Percentiles rank a stretch among this genome's conserved stretches.
phyloP scores from a whole-genome alignment of 192 early-diverging fungal species.

The Coemansia sp. region DNA sequence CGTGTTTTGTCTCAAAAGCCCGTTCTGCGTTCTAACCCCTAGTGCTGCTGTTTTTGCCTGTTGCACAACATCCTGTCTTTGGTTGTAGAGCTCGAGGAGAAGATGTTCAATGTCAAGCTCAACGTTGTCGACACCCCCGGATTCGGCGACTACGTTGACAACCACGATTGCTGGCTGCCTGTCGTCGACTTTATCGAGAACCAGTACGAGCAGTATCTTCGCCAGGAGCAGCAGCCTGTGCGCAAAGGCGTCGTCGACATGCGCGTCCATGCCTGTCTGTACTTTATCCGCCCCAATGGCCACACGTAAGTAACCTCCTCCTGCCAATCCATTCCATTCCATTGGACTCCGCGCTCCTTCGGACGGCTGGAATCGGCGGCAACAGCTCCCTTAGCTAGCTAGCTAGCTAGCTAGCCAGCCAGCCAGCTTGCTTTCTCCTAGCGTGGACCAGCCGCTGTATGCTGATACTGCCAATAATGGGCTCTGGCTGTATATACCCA shows the following conservation, averaged over 20 bases:
- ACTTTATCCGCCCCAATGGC: conserved; percentile 98
- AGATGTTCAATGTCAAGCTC: conserved; percentile 95
- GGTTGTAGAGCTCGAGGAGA: conserved; percentile 86
- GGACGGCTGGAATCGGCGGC: too few relatives aligned
- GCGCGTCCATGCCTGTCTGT: conserved; percentile 96
- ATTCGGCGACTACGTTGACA: conserved; percentile 90
- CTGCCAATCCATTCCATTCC: too few relatives aligned
- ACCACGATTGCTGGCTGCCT: conserved; percentile 96
- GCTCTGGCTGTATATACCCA: not conserved
- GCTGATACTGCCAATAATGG: not conserved
- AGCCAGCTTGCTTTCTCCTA: too few relatives aligned
- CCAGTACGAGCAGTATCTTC: conserved; percentile 94
- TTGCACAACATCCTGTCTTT: conserved; percentile 8
- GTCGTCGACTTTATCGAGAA: conserved; percentile 98
- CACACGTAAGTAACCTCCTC: conserved; percentile 67
- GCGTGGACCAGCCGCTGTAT: not conserved
- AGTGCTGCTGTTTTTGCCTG: not conserved
- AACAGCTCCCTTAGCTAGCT: too few relatives aligned
- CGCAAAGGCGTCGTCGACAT: conserved; percentile 88
- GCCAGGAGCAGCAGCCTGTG: conserved; percentile 84
- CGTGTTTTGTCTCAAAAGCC: too few relatives aligned
- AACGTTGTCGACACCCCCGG: conserved; percentile 92
- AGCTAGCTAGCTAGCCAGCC: too few relatives aligned
- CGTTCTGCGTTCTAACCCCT: not conserved
- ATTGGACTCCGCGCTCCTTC: too few relatives aligned